Base-by-base conservation (phyloP, 78 protist species). In the Pirum gemmata region DNA sequence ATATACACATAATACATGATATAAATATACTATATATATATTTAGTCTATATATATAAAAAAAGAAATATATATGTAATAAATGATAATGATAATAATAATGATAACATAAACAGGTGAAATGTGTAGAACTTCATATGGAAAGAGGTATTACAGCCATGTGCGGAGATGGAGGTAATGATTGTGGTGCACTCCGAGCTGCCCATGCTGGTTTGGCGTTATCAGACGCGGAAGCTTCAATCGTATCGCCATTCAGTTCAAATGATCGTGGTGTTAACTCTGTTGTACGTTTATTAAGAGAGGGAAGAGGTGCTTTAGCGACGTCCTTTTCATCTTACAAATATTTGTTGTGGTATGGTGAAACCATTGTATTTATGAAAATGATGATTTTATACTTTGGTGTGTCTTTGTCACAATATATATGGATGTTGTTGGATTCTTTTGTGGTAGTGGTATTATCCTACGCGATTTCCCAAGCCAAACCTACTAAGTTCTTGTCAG, bases 131-230 rank as follows among this genome's bases (percentile, higher is more conserved):
- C 13, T 51, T 5, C 67, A 51, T 13, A 51, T 51, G 67, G 67
- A 51, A 51, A 51, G 67, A 51, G 67, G 67, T 51, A 51, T 51
- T 13, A 51, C 67, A 1, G 91, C 80, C 61, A 41, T 94, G 76
- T 84, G 92, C 61, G 96, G 96, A 34, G 96, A 94, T 67, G 94
- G 94, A 35, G 94, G 94, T 79, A 95, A 95, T 83, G 97, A 95
- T 89, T 87, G 93, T 40, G 84, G 89, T 1, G 94, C 95, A 0
- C 90, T 95, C 77, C 91, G 90, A 73, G 95, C 94, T 26, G 95
- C 95, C 33, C 88, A 90, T 37, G 90, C 91, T 34, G 94, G 95
- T 40, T 25, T 94, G 2, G 89, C 92, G 13, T 73, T 95, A 1
- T 87, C 92, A 1, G 91, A 92, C 33, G 93, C 93, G 1, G 96